Evolutionary conservation across 352 stramenopile species (phyloP).

Genomic region (Phytophthora ramorum): DNA sequence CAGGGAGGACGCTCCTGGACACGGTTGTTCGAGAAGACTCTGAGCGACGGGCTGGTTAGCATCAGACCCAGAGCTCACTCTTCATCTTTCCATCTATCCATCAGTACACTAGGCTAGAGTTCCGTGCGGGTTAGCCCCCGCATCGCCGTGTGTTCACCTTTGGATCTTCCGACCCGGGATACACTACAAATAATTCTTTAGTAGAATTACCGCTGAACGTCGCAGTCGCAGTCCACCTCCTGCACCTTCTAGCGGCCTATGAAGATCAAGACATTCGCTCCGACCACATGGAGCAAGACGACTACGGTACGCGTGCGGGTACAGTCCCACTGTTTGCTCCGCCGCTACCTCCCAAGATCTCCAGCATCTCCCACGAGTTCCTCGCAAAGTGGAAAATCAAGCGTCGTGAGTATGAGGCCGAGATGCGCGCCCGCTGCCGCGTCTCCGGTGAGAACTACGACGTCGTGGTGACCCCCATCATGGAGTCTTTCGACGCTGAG

Average conservation of each 20-base stretch:
- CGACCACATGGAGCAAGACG: background rate
- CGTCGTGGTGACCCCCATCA: background rate
- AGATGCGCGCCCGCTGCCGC: background rate
- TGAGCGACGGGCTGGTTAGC: no score
- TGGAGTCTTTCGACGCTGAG: background rate
- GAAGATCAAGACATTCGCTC: background rate
- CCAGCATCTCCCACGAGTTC: background rate
- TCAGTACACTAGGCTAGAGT: no score
- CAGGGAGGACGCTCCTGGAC: no score
- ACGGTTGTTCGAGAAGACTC: no score
- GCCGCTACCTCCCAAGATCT: background rate
- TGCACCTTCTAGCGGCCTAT: background rate
- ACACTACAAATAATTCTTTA: conserved; percentile 1
- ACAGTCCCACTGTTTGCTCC: background rate
- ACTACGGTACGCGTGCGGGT: background rate
- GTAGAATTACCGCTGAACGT: background rate
- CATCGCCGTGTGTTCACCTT: no score
- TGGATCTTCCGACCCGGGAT: background rate
- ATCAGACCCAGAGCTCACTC: no score
- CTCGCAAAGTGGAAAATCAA: background rate
- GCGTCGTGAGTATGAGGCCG: background rate
- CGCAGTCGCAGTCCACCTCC: background rate
- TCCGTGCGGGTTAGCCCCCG: no score
- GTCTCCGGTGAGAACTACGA: conserved; percentile 4
- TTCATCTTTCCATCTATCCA: no score